These are phyloP conservation scores for Metrosideros polymorpha DNA, from an alignment of 441 rosid genomes.

Conservation along the genomic window DNA sequence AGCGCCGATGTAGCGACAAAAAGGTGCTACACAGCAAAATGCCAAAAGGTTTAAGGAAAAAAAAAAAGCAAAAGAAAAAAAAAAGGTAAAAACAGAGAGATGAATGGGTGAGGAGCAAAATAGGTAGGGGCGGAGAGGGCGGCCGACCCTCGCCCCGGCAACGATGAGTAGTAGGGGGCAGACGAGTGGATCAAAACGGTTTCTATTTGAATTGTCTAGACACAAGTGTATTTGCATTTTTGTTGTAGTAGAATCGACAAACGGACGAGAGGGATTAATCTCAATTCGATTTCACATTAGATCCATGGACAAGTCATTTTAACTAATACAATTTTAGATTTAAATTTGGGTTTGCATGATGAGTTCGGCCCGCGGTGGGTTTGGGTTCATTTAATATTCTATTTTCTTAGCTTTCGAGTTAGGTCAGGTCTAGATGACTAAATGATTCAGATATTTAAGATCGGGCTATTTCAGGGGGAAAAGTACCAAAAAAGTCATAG, in stretches of 20 bases:
- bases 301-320: neutral
- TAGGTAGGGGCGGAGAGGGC: neutral
- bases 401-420: neutral
- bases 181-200: neutral
- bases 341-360: neutral
- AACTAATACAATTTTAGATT: neutral
- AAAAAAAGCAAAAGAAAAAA: neutral
- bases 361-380: neutral
- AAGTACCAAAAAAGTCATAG: no score
- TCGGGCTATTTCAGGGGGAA: no score
- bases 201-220: neutral
- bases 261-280: neutral
- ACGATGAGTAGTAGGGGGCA: neutral
- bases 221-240: neutral
- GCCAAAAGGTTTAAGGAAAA: neutral
- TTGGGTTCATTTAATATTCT: neutral
- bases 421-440: neutral
- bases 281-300: neutral
- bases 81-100: neutral
- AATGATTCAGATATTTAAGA: neutral
- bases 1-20: neutral
- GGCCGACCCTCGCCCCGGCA: neutral
- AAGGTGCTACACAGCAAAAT: neutral
- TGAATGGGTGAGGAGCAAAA: neutral
- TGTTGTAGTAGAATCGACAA: neutral